Evolutionary conservation across 2,329 filamentous ascomycete genomes (phyloP).

Genomic region (Colletotrichum eleusines): DNA sequence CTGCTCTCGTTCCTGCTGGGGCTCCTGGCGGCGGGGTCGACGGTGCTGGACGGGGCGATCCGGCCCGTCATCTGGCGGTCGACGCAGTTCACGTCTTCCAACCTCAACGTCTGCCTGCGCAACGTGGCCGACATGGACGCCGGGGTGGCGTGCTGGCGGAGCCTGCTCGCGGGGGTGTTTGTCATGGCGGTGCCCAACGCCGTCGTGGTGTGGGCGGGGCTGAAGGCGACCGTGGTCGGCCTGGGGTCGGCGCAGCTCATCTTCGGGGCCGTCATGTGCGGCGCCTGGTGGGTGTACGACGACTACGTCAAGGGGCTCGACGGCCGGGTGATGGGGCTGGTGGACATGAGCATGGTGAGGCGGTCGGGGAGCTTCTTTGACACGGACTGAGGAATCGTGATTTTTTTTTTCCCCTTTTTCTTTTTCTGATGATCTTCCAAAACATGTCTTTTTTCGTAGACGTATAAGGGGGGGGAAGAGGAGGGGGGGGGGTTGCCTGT

Average conservation of each 20-base stretch:
- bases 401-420: not conserved
- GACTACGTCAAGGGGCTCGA: constrained; percentile 58
- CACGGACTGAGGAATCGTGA: constrained; percentile 46
- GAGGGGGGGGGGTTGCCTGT: no score
- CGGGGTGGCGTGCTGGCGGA: constrained; percentile 56
- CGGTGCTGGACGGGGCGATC: constrained; percentile 56
- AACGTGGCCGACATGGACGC: constrained; percentile 63
- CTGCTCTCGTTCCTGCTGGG: constrained; percentile 60
- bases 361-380: constrained; percentile 61
- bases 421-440: not conserved
- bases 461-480: no score
- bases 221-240: constrained; percentile 56
- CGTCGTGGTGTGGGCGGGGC: constrained; percentile 48
- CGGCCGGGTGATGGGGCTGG: constrained; percentile 60
- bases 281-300: constrained; percentile 57
- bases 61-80: constrained; percentile 60
- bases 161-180: constrained; percentile 57
- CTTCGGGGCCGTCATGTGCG: constrained; percentile 51
- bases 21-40: constrained; percentile 58
- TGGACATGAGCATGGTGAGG: constrained; percentile 59
- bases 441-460: no score
- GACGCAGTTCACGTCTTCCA: constrained; percentile 62
- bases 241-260: constrained; percentile 57
- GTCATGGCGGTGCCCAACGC: constrained; percentile 57
- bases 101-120: constrained; percentile 58